Evolutionary conservation across 192 early-diverging fungal species (phyloP).

Genomic region (Cladochytrium replicatum): DNA sequence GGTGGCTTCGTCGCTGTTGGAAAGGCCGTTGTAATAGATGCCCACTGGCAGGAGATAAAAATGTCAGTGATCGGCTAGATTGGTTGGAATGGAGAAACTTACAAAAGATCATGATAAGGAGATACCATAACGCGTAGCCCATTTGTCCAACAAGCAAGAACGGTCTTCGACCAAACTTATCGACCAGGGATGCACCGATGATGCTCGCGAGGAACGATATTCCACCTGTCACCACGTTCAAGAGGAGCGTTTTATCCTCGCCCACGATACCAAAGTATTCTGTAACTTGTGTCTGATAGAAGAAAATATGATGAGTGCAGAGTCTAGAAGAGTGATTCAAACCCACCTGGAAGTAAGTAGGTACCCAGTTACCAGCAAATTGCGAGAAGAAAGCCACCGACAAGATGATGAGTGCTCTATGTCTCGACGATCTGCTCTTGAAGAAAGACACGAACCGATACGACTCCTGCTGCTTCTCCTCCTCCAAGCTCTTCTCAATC

Average conservation of each 20-base stretch:
- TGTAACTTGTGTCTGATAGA: too few species aligned
- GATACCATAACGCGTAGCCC: conserved; percentile 3
- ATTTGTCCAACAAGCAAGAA: conserved; percentile 24
- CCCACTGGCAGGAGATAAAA: too few species aligned
- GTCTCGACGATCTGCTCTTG: conserved; percentile 3
- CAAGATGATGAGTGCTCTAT: conserved; percentile 12
- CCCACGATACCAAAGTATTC: too few species aligned
- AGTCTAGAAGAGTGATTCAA: too few species aligned
- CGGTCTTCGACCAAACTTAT: conserved; percentile 26
- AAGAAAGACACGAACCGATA: conserved; percentile 15
- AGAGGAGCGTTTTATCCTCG: conserved; percentile 20
- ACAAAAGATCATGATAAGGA: conserved; percentile 13
- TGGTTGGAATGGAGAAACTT: conserved; percentile 11
- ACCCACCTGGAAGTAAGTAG: conserved; percentile 6
- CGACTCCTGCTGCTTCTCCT: conserved; percentile 7
- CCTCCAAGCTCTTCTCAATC: background rate
- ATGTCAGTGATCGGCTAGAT: too few species aligned
- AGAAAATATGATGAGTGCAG: too few species aligned
- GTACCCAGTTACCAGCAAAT: conserved; percentile 24
- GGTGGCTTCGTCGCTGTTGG: too few species aligned
- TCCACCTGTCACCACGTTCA: conserved; percentile 17
- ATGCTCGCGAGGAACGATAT: conserved; percentile 23
- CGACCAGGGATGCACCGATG: conserved; percentile 23
- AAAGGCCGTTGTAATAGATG: too few species aligned
- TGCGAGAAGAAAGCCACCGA: conserved; percentile 31